phyloP scores from a whole-genome alignment of 805 yeast species.

The Grigorovia transvaalensis region DNA sequence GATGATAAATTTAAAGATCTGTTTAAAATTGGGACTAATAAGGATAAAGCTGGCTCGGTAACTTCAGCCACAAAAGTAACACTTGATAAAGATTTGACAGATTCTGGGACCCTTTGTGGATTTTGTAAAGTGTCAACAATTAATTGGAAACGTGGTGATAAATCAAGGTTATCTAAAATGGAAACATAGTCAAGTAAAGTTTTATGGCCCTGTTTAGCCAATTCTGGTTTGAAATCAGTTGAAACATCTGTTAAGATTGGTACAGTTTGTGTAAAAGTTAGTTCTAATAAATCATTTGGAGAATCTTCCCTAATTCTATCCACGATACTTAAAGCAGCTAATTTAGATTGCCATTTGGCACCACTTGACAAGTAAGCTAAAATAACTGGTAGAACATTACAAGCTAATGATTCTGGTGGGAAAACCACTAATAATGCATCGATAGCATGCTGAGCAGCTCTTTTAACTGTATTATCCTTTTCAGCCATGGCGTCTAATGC shows the following conservation, averaged over 20 bases:
- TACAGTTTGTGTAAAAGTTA: conserved; percentile 64
- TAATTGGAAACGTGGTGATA: conserved; percentile 71
- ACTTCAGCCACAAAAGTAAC: conserved; percentile 98
- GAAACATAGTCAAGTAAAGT: conserved; percentile 62
- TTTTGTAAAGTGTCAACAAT: conserved; percentile 85
- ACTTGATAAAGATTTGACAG: conserved; percentile 80
- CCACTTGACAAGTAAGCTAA: conserved; percentile 58
- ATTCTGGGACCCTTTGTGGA: conserved; percentile 78
- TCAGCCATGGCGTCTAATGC: conserved; percentile 72
- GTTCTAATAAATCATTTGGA: conserved; percentile 77
- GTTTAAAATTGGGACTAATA: conserved; percentile 84
- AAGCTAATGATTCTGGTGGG: conserved; percentile 69
- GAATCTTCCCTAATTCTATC: conserved; percentile 69
- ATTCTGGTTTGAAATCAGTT: conserved; percentile 94
- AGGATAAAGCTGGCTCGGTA: conserved; percentile 86
- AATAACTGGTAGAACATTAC: conserved; percentile 55
- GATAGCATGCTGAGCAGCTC: conserved; percentile 74
- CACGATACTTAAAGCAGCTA: conserved; percentile 63
- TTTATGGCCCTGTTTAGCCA: conserved; percentile 73
- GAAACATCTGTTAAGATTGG: conserved; percentile 84
- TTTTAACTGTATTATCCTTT: conserved; percentile 75
- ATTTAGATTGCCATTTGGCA: conserved; percentile 89
- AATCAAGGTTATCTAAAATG: conserved; percentile 85
- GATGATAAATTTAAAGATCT: conserved; percentile 76
- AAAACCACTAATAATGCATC: conserved; percentile 60